A percentile compares a stretch with the other conserved stretches of the same genome.
These are phyloP conservation scores for Candida sanyaensis DNA, from an alignment of 1,139 yeast genomes.

Conservation along the genomic window DNA sequence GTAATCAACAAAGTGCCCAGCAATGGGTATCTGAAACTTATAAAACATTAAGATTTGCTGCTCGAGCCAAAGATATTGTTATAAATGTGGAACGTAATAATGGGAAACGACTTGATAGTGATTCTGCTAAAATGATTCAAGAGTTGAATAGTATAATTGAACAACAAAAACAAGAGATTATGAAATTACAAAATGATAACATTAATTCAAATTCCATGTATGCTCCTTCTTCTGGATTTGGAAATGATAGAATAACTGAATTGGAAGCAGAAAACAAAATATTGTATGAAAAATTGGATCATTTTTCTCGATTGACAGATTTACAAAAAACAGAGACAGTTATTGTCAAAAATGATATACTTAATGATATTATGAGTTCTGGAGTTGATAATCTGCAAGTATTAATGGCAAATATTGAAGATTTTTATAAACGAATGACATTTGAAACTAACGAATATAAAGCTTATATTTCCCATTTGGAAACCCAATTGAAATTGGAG, in stretches of 20 bases:
- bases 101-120: conserved; percentile 26
- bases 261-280: conserved; percentile 63
- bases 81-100: conserved; percentile 66
- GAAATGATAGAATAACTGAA: conserved; percentile 32
- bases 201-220: conserved; percentile 5
- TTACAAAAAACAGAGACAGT: conserved; percentile 57
- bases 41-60: conserved; percentile 88
- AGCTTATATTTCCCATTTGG: conserved; percentile 64
- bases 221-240: conserved; percentile 6
- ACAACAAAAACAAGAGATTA: conserved; percentile 42
- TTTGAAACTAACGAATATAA: conserved; percentile 63
- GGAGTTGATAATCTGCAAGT: conserved; percentile 33
- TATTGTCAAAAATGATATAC: conserved; percentile 53
- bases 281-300: conserved; percentile 68
- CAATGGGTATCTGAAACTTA: conserved; percentile 72
- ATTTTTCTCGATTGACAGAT: conserved; percentile 62
- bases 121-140: conserved; percentile 46
- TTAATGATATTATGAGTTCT: conserved; percentile 51
- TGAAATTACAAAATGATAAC: conserved; percentile 19
- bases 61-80: conserved; percentile 84
- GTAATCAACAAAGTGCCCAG: conserved; percentile 26
- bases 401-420: conserved; percentile 49
- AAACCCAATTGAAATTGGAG: conserved; percentile 48
- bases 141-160: conserved; percentile 49
- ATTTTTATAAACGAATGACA: conserved; percentile 43